Base-by-base conservation (phyloP, 768 basidiomycete species). In the Tulasnella sp. region DNA sequence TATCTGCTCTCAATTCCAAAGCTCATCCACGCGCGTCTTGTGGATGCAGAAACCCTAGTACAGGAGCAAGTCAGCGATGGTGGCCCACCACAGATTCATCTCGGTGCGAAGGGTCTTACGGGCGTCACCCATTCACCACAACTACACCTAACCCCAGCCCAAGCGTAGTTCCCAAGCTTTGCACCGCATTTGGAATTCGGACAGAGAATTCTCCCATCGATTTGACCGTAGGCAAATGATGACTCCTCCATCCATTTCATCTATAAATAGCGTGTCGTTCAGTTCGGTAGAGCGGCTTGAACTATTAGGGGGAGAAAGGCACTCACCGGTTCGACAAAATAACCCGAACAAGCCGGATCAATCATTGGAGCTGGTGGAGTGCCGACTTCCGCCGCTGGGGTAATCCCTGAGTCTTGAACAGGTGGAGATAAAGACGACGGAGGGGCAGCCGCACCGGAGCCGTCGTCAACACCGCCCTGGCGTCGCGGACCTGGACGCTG, bases 91-190 rank as follows among this genome's bases (percentile, higher is more conserved):
- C 69, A 74, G 67, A 25, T 29, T 38, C 17, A 40, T 31, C 31
- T 36, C 67, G 2, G 39, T 19, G 6, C 9, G 49, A 37, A 78
- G 49, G 29, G 67, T 79, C 91, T 81, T 79, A 96, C 95, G 64
- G 96, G 96, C 11, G 90, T 91, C 36, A 97, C 93, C 96, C 96
- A 98, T 80, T 90, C 89, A 80, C 91, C 92, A 81, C 96, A 98
- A 31, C 93, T 91, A 81, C 96, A 97, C 80, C 91, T 89, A 37
- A 93, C 90, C 0, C 97, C 97, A 5, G 96, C 94, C 97, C 97
- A 99, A 81, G 97, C 96, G 80, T 91, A 99, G 82, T 93, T 97
- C 2, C 97, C 97, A 22, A 99, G 86, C 84, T 99, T 99, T 34
- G 89, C 90, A 2, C 87, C 87, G 80, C 97, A 99, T 80, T 93